A percentile compares a stretch with the other conserved stretches of the same genome.
These are phyloP conservation scores for Penicillium turbatum DNA, from an alignment of 495 filamentous ascomycete genomes.

Conservation along the genomic window DNA sequence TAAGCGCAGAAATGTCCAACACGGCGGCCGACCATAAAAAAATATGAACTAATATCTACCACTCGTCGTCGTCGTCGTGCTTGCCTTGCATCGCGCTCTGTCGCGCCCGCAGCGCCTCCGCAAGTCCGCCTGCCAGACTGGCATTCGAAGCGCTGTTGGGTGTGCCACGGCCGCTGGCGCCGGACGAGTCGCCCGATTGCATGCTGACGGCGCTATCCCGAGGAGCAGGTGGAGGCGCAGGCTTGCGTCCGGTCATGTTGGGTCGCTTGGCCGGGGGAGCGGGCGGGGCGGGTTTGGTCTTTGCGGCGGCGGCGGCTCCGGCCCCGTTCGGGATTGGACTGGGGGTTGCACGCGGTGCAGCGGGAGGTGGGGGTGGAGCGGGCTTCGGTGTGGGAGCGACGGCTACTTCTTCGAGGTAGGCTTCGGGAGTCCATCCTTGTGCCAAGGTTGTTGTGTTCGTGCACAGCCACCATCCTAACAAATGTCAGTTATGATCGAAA, in stretches of 20 bases:
- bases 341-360: constrained; percentile 44
- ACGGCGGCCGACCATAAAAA: constrained; percentile 14
- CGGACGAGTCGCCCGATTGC: constrained; percentile 56
- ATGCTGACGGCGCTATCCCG: constrained; percentile 71
- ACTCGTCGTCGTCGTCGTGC: constrained; percentile 67
- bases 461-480: constrained; percentile 88
- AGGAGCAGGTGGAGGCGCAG: constrained; percentile 56
- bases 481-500: constrained; percentile 19
- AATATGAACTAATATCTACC: constrained; percentile 33
- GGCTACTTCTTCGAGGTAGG: constrained; percentile 78
- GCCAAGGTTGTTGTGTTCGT: constrained; percentile 57
- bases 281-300: constrained; percentile 70
- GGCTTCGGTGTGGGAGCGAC: constrained; percentile 46
- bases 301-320: constrained; percentile 47
- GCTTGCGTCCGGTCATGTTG: constrained; percentile 58
- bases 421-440: constrained; percentile 89
- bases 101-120: constrained; percentile 72
- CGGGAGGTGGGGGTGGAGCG: constrained; percentile 57
- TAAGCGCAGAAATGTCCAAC: constrained; percentile 26
- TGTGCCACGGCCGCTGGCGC: constrained; percentile 63
- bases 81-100: constrained; percentile 65
- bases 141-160: constrained; percentile 61
- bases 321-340: constrained; percentile 48
- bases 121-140: constrained; percentile 78
- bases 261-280: constrained; percentile 88